Conservation (phyloP, 2,329 filamentous ascomycete genomes). For the Domatiomyces globalis region DNA sequence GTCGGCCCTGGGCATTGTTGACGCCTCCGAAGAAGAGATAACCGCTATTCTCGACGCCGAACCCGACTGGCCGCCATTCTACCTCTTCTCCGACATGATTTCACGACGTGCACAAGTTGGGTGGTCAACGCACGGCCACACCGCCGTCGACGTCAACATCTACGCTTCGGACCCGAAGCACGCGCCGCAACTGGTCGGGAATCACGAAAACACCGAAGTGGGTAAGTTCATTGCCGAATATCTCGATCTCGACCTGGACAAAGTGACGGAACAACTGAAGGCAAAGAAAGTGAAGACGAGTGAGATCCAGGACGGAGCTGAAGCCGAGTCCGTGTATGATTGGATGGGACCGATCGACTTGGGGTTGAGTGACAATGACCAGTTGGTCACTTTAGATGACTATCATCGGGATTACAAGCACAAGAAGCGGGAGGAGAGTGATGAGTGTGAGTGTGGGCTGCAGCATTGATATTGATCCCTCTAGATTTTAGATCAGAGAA, state of each 20-base stretch:
- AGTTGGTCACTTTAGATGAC: slow-evolving; percentile 22
- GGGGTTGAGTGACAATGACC: slow-evolving; percentile 22
- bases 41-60: slow-evolving; percentile 43
- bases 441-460: slow-evolving; percentile 16
- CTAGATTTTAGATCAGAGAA: too few relatives aligned
- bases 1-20: slow-evolving; percentile 59
- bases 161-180: slow-evolving; percentile 61
- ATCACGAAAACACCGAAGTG: slow-evolving; percentile 90
- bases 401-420: slow-evolving; percentile 33
- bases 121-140: slow-evolving; percentile 90
- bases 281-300: slow-evolving; percentile 17
- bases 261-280: slow-evolving; percentile 61
- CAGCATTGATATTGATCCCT: slow-evolving; percentile 9
- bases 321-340: slow-evolving; percentile 7
- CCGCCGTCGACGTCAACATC: slow-evolving; percentile 89
- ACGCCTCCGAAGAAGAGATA: slow-evolving; percentile 60
- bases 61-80: slow-evolving; percentile 42
- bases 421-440: slow-evolving; percentile 14
- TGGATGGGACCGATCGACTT: slow-evolving; percentile 32
- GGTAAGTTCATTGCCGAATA: slow-evolving; percentile 69
- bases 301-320: background rate
- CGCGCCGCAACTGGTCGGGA: slow-evolving; percentile 56
- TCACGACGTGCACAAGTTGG: slow-evolving; percentile 81
- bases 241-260: slow-evolving; percentile 62
- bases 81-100: slow-evolving; percentile 68